Base-by-base conservation (phyloP, 805 yeast genomes). In the Cephaloascus fragrans region DNA sequence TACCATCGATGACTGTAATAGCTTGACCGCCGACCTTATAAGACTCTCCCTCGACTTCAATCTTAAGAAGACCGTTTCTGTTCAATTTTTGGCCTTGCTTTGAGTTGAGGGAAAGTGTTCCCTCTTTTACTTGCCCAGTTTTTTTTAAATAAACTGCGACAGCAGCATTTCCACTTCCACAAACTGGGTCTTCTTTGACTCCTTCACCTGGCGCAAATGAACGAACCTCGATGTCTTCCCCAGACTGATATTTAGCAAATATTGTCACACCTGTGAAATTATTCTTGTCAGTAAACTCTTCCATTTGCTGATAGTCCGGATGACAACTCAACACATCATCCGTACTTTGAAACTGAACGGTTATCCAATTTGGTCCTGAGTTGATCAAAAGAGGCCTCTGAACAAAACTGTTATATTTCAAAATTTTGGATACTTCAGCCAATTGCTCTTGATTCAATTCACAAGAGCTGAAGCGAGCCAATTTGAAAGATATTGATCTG, bases 151-250 rank as follows among this genome's bases (percentile, higher is more conserved):
- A 23, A 23, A 23, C 12, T 6, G 28, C 28, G 12, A 12, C 28
- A 23, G 28, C 56, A 12, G 55, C 55, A 2, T 65, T 57, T n/a
- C 78, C 78, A 43, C 70, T 61, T 2, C 79, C 79, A 50, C 78
- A 73, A 6, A 69, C 78, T 1, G 77, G 77, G 48, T 73, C 79
- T 42, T 73, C 79, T n/a, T 44, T 36, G 1, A 62, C 54, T 14
- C 61, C 64, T 2, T 41, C 46, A 3, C 23, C 37, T 1, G 70
- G 67, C 3, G 66, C 64, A 48, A 72, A 67, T 10, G 72, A 70
- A 45, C 79, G 58, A 40, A 68, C 61, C 34, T 55, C 59, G n/a
- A 38, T 36, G 23, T 48, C 47, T n/a, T 44, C 38, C 4, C 49
- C 49, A 14, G 47, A 47, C 3, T 37, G 46, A 19, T 54, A 46